Evolutionary conservation across 2,329 filamentous ascomycete species (phyloP).

Genomic region (Nemania sp.): DNA sequence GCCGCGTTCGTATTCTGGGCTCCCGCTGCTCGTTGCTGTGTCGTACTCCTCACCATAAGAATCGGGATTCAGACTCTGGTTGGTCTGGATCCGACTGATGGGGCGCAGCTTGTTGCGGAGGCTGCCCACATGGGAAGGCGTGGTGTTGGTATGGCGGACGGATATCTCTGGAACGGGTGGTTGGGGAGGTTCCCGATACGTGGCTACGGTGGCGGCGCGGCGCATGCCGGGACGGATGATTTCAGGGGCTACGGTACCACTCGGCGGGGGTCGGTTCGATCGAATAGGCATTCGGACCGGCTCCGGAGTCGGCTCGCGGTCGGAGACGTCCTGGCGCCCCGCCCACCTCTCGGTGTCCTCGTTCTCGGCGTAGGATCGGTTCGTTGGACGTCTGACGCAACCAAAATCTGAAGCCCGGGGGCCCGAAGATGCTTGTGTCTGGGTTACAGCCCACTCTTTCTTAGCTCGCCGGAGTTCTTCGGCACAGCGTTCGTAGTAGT

Average conservation of each 20-base stretch:
- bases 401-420: conserved; percentile 36
- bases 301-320: conserved; percentile 43
- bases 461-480: conserved; percentile 72
- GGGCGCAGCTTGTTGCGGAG: conserved; percentile 52
- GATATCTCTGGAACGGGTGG: conserved; percentile 31
- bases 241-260: conserved; percentile 36
- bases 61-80: conserved; percentile 45
- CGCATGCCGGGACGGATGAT: conserved; percentile 36
- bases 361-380: conserved; percentile 48
- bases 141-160: conserved; percentile 33
- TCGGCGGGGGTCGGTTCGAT: conserved; percentile 41
- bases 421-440: conserved; percentile 22
- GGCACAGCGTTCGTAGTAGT: conserved; percentile 87
- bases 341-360: conserved; percentile 42
- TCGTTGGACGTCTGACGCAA: conserved; percentile 31
- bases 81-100: conserved; percentile 50
- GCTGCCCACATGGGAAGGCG: conserved; percentile 42
- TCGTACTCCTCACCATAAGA: conserved; percentile 57
- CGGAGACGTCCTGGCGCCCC: conserved; percentile 42
- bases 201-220: conserved; percentile 31
- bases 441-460: conserved; percentile 49
- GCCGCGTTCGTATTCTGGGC: conserved; percentile 56
- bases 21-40: conserved; percentile 55
- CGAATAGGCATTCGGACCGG: conserved; percentile 52
- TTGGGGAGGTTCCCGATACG: conserved; percentile 40